phyloP scores from a whole-genome alignment of 2,329 filamentous ascomycete species.

The Trematosphaeria pertusa region DNA sequence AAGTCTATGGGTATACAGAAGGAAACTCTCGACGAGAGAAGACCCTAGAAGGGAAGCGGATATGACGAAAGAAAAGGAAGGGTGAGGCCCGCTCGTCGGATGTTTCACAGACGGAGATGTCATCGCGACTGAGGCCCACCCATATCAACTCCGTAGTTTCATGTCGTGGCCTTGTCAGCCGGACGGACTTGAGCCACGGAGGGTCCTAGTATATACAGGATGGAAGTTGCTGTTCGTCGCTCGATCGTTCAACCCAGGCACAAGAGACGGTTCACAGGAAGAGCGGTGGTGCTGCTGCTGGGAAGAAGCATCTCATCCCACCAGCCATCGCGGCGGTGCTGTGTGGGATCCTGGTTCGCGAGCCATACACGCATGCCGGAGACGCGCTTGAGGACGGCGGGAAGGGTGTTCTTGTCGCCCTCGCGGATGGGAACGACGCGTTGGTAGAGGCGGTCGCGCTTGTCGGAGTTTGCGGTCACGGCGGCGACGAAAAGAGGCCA shows the following conservation, averaged over 20 bases:
- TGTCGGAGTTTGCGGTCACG: constrained; percentile 39
- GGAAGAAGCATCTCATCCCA: constrained; percentile 45
- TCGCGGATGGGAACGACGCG: constrained; percentile 40
- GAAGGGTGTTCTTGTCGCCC: constrained; percentile 41
- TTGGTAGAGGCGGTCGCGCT: constrained; percentile 39
- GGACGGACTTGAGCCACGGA: not conserved
- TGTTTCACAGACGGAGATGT: too few species aligned
- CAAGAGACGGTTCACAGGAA: constrained; percentile 22
- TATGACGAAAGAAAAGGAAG: not conserved
- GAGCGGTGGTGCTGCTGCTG: constrained; percentile 29
- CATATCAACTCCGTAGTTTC: too few species aligned
- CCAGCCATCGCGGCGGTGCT: constrained; percentile 34
- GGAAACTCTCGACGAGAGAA: not conserved
- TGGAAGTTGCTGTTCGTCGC: not conserved
- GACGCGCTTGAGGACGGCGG: constrained; percentile 38
- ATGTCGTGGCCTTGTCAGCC: too few species aligned
- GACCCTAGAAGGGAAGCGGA: not conserved
- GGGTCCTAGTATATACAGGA: too few species aligned
- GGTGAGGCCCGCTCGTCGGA: too few species aligned
- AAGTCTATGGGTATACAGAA: not conserved
- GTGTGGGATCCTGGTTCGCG: constrained; percentile 33
- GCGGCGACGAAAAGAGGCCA: constrained; percentile 44
- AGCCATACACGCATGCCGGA: constrained; percentile 40
- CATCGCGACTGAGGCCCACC: too few species aligned
- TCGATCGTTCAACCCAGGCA: constrained; percentile 21